Evolutionary conservation across 129 eudicot genomes (phyloP), one percentile per base, ranked within the genome.

Genomic region (Glebionis coronaria): DNA sequence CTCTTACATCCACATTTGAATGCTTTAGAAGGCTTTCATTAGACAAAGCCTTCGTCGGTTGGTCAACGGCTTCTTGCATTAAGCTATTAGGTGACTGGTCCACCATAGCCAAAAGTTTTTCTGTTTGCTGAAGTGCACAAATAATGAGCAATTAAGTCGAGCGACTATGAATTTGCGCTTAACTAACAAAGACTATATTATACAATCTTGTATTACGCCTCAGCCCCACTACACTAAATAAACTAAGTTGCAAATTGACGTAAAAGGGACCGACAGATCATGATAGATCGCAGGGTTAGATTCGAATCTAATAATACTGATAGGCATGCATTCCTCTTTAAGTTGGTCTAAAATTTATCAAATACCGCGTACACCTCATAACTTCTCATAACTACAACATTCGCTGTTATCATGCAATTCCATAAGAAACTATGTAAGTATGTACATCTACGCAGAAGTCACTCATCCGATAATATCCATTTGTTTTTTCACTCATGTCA

Each of bases 41-140:
- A 29, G 84, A 77, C 76, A 94, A 69, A 13, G 94, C 95, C 42
- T 65, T 85, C 70, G 52, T 79, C 14, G 84, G 73, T 49, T 84
- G 84, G 35, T 76, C 47, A 40, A 84, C 85, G 31, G 90, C 93
- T 63, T 68, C 71, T 74, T 78, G 77, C 88, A 87, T 84, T 20
- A 81, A 42, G 31, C 74, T 70, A 45, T 79, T 67, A 19, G 99
- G 99, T 14, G 99, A 89, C 69, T 90, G 99, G 70, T 90, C 97
- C 67, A 94, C 97, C 77, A 64, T 78, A 9, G 88, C 66, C 9
- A 94, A 73, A 60, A 72, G 73, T 42, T 62, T 77, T 65, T 85
- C 97, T 12, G 80, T 77, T 78, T 74, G 83, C 99, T 94, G 63
- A 21, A 35, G 53, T 61, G 35, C 62, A 52, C 20, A 70, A 66